A percentile compares a stretch with the other conserved stretches of the same genome.
These are phyloP conservation scores for Myxozyma geophila DNA, from an alignment of 805 yeast genomes.

Conservation along the genomic window DNA sequence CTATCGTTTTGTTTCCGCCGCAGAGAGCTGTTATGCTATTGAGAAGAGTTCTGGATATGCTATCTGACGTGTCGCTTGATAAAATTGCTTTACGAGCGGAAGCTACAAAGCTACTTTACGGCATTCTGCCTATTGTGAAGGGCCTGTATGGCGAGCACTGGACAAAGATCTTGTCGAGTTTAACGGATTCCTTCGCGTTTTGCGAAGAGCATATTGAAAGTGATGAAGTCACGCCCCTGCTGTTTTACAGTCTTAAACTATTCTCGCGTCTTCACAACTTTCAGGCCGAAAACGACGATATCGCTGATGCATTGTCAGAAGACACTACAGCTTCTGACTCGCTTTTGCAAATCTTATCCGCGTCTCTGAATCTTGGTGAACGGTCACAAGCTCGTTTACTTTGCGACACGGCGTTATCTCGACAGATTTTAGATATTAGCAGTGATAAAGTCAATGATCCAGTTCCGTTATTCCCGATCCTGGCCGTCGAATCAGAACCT, in stretches of 20 bases:
- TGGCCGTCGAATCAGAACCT: constrained; percentile 29
- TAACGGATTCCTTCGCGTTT: constrained; percentile 6
- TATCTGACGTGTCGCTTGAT: constrained; percentile 55
- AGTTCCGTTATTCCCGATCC: constrained; percentile 20
- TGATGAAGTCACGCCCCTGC: constrained; percentile 23
- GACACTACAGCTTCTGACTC: constrained; percentile 15
- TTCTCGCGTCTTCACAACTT: constrained; percentile 44
- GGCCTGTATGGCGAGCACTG: constrained; percentile 39
- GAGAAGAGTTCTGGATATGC: constrained; percentile 58
- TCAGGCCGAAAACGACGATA: constrained; percentile 37
- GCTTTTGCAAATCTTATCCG: constrained; percentile 8
- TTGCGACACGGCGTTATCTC: constrained; percentile 26
- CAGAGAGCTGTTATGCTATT: constrained; percentile 70
- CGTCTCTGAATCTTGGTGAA: constrained; percentile 9
- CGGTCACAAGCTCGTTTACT: constrained; percentile 22
- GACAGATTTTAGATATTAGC: constrained; percentile 24
- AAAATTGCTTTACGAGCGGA: constrained; percentile 27
- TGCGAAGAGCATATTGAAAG: constrained; percentile 12
- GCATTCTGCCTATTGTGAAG: constrained; percentile 35
- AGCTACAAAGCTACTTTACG: constrained; percentile 42
- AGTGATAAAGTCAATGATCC: constrained; percentile 17
- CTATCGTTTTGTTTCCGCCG: constrained; percentile 56
- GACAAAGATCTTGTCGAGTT: constrained; percentile 7
- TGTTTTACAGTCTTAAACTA: constrained; percentile 53
- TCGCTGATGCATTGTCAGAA: constrained; percentile 48